Evolutionary conservation across 2,329 filamentous ascomycete genomes (phyloP), one percentile per base, ranked within the genome.

Genomic region (Fusarium chuoi): DNA sequence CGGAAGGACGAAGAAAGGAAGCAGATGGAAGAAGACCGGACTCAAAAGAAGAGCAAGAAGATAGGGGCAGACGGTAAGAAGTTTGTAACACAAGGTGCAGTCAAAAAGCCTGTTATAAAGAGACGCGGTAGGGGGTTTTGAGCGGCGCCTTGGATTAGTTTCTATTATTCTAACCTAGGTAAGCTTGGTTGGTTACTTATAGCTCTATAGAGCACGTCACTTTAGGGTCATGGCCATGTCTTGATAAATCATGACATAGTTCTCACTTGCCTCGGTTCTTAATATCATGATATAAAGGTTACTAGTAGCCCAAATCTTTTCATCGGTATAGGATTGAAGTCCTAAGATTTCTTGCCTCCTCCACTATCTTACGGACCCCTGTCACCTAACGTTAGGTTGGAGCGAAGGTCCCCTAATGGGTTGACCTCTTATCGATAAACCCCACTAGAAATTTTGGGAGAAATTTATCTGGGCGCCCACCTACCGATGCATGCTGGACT

Each of bases 21-120:
- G 67, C 83, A 82, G 65, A 85, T 83, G 18, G 88, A 90, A 72
- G 85, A 84, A 55, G 85, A 88, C 68, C 84, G 82, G 68, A 79
- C 79, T 8, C 71, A 76, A 52, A 80, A 79, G 52, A 87, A 85
- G 78, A 59, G 7, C 28, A 87, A 85, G 78, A 84, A 81, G 69
- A 70, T 75, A 3, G 77, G 76, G 9, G 75, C 76, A 14, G 81
- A 80, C 2, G 80, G 77, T 26, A 91, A 89, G 83, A 91, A 90
- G 80, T 87, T 91, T 77, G 84, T 90, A 57, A 87, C 86, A n/a
- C 87, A 88, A 60, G 90, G 90, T 2, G 89, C 87, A 6, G 90
- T 92, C 39, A 89, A 87, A 79, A 91, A 89, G 79, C 89, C 89
- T 0, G 84, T 89, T 2, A 82, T 85, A 28, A 91, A 89, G 81